Evolutionary conservation across 2,329 filamentous ascomycete genomes (phyloP), one percentile per base, ranked within the genome.

Genomic region (Scleromitrula shiraiana): DNA sequence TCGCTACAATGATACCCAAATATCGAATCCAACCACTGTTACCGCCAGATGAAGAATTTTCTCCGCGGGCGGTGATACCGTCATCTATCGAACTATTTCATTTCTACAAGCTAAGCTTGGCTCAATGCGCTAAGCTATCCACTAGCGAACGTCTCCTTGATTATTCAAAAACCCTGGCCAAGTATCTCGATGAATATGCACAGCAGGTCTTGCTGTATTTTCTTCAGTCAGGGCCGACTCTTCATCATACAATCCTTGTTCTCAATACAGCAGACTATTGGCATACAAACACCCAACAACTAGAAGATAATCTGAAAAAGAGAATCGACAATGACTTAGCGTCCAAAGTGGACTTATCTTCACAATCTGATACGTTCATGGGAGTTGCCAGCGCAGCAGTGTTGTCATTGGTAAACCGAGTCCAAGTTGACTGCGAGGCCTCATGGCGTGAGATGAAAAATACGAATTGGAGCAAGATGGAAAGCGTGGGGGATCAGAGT

Each of bases 241-340:
- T 93, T 2, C 82, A 95, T 59, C 85, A 95, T 53, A 78, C 86
- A 3, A 77, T 96, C 12, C 71, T 95, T 3, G 89, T 97, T 1
- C 73, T 98, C 40, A 98, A 98, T 64, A 97, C 93, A 1, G 91
- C 93, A 0, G 93, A 98, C 62, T 98, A 97, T 65, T 98, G 93
- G 78, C 91, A 96, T 62, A 81, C 80, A 22, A 97, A 95, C 24
- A 93, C 89, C 41, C 89, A 83, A 40, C 91, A 97, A 63, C 75
- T 98, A 1, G 91, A 97, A 64, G 90, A 97, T 60, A 95, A 87
- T 65, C 90, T 98, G 66, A 91, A 88, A 68, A 84, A 86, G 59
- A 81, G 89, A 8, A 89, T 98, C 53, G 93, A 97, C 55, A 74
- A 78, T 38, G 85, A 89, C 2, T 72, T 95, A 29, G 79, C 79